Conservation (phyloP, 2,329 filamentous ascomycete species). For the Colletotrichum theobromicola region DNA sequence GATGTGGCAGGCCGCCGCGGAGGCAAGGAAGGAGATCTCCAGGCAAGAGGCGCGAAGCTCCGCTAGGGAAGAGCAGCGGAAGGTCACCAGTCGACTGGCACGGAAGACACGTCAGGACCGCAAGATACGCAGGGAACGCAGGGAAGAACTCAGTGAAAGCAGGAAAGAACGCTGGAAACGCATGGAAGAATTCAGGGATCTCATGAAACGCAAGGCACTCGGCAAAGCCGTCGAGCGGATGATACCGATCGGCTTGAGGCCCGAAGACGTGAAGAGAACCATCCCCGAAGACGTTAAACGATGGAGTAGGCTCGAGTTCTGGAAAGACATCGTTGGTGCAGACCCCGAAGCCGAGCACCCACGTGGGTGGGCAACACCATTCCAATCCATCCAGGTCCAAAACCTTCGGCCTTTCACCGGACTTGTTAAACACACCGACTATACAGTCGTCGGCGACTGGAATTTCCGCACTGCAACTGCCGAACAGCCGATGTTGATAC, state of each 20-base stretch:
- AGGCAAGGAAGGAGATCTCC: not conserved
- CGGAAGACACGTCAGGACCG: not conserved
- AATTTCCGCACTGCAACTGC: not conserved
- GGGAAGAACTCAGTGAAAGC: not conserved
- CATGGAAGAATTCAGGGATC: not conserved
- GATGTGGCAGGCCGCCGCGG: not conserved
- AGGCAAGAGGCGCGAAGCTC: not conserved
- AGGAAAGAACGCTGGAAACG: not conserved
- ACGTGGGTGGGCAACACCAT: not conserved
- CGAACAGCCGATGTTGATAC: not conserved
- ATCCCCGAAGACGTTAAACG: not conserved
- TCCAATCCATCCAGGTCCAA: not conserved
- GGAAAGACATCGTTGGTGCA: not conserved
- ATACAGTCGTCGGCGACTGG: not conserved
- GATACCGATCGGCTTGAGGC: not conserved
- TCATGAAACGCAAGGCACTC: not conserved
- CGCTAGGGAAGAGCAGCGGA: not conserved
- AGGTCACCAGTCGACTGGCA: not conserved
- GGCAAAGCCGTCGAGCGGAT: not conserved
- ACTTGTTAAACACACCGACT: not conserved
- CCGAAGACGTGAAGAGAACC: not conserved
- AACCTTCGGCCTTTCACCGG: not conserved
- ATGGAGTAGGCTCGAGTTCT: not conserved
- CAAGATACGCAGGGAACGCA: not conserved
- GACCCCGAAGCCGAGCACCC: not conserved